Base-by-base conservation (phyloP, 192 early-diverging fungal genomes). In the Linnemannia hyalina region DNA sequence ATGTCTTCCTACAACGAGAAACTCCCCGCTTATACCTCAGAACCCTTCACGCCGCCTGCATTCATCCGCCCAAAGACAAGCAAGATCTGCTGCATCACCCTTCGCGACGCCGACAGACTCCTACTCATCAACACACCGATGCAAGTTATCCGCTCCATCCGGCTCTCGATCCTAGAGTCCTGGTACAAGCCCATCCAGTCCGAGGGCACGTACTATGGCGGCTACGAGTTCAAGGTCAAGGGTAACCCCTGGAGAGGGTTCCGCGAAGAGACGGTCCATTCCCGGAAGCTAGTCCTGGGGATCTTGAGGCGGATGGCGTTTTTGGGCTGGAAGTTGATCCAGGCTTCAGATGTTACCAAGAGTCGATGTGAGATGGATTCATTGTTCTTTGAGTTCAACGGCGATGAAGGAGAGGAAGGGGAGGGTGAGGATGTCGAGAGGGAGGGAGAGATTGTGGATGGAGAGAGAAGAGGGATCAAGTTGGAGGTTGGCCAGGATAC, bases 141-240 rank as follows among this genome's bases (percentile, higher is more conserved):
- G 23, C 35, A 60, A 16, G 38, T 76, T 9, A 65, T 57, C 4
- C 54, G 54, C 9, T 57, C 75, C 38, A 54, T 76, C n/a, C 75
- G 75, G 9, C 57, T 57, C 4, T 57, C 55, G 4, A 76, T 76
- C 26, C 55, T 76, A 6, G 35, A 76, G 29, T 54, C 47, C 10
- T 76, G 75, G 75, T 54, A 57, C 57, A 76, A 65, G 60, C 60
- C 75, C 22, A 76, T 76, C 40, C 75, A 76, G 41, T 41, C 54
- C 55, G 57, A 65, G 29, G 60, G 60, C n/a, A 29, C 35, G 60
- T 54, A 40, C 23, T 38, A 65, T 52, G 55, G 41, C 9, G 75
- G 54, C 8, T 57, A 76, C 11, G 75, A 76, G 75, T 76, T 76
- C 57, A 76, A 76, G 49, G 54, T 76, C 22, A 29, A 54, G 75